phyloP scores from a whole-genome alignment of 345 rosid genomes.

The Chamaenerion angustifolium region DNA sequence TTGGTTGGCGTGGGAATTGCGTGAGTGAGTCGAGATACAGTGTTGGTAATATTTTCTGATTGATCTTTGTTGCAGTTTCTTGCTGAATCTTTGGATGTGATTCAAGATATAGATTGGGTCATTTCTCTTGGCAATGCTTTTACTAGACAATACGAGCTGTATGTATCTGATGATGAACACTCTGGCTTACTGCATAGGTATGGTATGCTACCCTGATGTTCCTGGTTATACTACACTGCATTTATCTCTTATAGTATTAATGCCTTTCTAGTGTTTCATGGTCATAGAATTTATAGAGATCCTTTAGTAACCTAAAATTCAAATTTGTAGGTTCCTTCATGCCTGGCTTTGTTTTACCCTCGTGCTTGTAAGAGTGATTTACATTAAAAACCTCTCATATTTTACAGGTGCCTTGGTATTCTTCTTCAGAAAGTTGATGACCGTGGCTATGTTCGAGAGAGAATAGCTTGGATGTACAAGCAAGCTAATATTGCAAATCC shows the following conservation, averaged over 20 bases:
- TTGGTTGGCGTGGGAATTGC: no score
- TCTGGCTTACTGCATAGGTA: constrained; percentile 88
- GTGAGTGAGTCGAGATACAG: not conserved
- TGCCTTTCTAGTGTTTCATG: constrained; percentile 2
- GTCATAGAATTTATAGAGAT: not conserved
- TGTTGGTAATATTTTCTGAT: constrained; percentile 1
- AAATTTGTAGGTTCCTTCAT: no score
- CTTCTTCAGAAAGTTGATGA: constrained; percentile 89
- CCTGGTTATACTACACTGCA: not conserved
- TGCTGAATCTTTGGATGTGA: constrained; percentile 92
- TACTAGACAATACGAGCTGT: constrained; percentile 64
- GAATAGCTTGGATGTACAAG: constrained; percentile 82
- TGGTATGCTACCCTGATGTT: not conserved
- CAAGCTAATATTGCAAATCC: constrained; percentile 80
- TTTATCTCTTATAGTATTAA: not conserved
- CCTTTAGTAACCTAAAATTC: no score
- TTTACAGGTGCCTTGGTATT: constrained; percentile 72
- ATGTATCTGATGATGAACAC: constrained; percentile 70
- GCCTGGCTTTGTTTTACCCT: no score
- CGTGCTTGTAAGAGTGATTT: no score
- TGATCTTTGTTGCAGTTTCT: constrained; percentile 51
- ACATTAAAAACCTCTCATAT: constrained; percentile 1
- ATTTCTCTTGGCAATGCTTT: constrained; percentile 85
- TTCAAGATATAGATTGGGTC: constrained; percentile 72
- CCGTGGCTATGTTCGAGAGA: constrained; percentile 60